A percentile compares a stretch with the other conserved stretches of the same genome.
phyloP scores from a whole-genome alignment of 768 basidiomycete species.

The Pisolithus orientalis region DNA sequence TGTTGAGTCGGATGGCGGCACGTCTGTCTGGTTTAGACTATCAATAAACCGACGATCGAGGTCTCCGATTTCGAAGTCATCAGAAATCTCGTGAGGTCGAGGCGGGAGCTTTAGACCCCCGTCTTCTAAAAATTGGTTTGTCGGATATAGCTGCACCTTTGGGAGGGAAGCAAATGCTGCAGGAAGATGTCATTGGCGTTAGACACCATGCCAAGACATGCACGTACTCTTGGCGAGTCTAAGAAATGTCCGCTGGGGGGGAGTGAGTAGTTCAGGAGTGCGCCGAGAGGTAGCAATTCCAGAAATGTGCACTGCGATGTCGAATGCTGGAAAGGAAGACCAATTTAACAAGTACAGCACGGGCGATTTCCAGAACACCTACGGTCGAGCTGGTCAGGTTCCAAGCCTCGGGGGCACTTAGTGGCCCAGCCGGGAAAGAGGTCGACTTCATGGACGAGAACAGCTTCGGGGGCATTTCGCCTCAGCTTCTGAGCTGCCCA shows the following conservation, averaged over 20 bases:
- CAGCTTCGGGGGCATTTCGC: slow-evolving; percentile 17
- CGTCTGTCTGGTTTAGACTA: slow-evolving; percentile 13
- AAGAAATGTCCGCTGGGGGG: slow-evolving; percentile 73
- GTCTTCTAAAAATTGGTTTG: slow-evolving; percentile 15
- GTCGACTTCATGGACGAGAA: slow-evolving; percentile 41
- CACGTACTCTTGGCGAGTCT: slow-evolving; percentile 65
- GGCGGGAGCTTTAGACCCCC: slow-evolving; percentile 42
- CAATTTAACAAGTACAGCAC: background rate
- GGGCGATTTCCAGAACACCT: background rate
- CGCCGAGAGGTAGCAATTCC: slow-evolving; percentile 66
- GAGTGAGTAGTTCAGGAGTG: slow-evolving; percentile 53
- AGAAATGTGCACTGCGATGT: slow-evolving; percentile 67
- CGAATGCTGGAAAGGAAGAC: slow-evolving; percentile 40
- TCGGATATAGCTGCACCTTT: slow-evolving; percentile 37
- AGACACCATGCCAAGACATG: background rate
- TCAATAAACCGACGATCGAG: slow-evolving; percentile 45
- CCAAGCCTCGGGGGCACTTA: slow-evolving; percentile 34
- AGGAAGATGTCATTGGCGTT: slow-evolving; percentile 2
- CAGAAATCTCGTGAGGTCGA: slow-evolving; percentile 51
- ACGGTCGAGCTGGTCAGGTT: slow-evolving; percentile 23
- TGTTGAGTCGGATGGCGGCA: slow-evolving; percentile 1
- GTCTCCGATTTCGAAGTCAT: slow-evolving; percentile 49
- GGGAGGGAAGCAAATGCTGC: slow-evolving; percentile 72
- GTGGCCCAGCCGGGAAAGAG: slow-evolving; percentile 84
- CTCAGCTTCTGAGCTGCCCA: slow-evolving; percentile 60